Base-by-base conservation (phyloP, 345 rosid genomes). In the Ailanthus altissimus region DNA sequence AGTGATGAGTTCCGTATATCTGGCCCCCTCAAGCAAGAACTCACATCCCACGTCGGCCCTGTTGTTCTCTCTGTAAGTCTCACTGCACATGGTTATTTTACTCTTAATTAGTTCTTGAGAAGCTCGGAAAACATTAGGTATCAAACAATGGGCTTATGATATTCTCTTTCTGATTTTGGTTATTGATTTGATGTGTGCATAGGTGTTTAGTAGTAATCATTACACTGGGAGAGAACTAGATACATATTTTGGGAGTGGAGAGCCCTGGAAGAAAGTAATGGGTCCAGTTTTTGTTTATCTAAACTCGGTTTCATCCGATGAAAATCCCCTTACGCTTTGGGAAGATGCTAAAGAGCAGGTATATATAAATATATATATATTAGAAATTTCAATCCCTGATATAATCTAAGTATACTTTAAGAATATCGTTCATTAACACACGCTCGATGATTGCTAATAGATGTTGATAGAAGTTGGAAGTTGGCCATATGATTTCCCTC, bases 191-290 rank as follows among this genome's bases (percentile, higher is more conserved):
- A n/a, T n/a, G n/a, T n/a, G 10, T 49, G 65, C 43, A 23, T 75
- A 96, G 99, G 93, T 96, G 99, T 96, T 96, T 76, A 91, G 91
- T 8, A 92, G 99, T 78, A 80, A 86, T 0, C 99, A 96, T 78
- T 96, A 91, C 46, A 81, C 84, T 40, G 99, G 97, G 45, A 86
- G 81, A 63, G 97, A 88, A 0, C 67, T 91, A 13, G 82, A 90
- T 18, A 89, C 91, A 23, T 40, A 21, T 28, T 91, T 82, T 62
- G 45, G 49, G 53, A 78, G 84, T 51, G 91, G 92, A 8, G 88
- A 87, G 82, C 74, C 93, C 1, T 93, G 99, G 99, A 91, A 86
- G 81, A 96, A 91, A 36, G 89, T 92, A 63, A 84, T 89, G 38
- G 99, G 99, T 45, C 99, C 99, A 16, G 92, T 89, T 47, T 61